These are phyloP conservation scores for Pugionium dolabratum DNA, from an alignment of 345 rosid genomes.

Conservation along the genomic window DNA sequence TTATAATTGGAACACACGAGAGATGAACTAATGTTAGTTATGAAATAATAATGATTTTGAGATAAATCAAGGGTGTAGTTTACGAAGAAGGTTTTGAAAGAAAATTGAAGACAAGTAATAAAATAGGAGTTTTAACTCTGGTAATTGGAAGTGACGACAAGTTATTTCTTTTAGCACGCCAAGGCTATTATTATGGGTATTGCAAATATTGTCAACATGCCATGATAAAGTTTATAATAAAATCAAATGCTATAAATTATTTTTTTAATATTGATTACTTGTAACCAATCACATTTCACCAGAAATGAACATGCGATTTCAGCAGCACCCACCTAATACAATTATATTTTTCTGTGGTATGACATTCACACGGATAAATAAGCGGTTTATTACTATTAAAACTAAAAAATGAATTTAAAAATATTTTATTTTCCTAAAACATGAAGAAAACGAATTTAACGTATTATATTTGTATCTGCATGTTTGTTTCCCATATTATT, in stretches of 20 bases:
- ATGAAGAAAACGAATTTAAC: constrained; percentile 1
- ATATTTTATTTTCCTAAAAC: neutral
- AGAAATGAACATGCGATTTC: constrained; percentile 21
- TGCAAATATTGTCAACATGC: constrained; percentile 33
- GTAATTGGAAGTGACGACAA: constrained; percentile 24
- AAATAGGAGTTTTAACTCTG: constrained; percentile 6
- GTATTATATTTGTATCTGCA: neutral
- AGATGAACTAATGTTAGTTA: constrained; percentile 14
- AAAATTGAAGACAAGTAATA: neutral
- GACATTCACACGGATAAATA: no score
- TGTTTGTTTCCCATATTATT: neutral
- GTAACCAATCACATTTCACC: constrained; percentile 25
- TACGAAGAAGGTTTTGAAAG: constrained; percentile 9
- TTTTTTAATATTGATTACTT: constrained; percentile 2
- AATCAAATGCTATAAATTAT: neutral
- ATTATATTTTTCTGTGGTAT: no score
- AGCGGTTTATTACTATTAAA: neutral
- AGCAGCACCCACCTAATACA: no score
- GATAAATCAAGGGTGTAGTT: neutral
- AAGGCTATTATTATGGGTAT: neutral
- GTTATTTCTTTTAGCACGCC: constrained; percentile 30
- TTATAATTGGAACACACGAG: constrained; percentile 12
- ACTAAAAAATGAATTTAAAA: no score
- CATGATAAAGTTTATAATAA: constrained; percentile 17
- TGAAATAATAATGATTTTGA: neutral